Evolutionary conservation across 1,284 basidiomycete species (phyloP).

Genomic region (Polyporus tsugae): DNA sequence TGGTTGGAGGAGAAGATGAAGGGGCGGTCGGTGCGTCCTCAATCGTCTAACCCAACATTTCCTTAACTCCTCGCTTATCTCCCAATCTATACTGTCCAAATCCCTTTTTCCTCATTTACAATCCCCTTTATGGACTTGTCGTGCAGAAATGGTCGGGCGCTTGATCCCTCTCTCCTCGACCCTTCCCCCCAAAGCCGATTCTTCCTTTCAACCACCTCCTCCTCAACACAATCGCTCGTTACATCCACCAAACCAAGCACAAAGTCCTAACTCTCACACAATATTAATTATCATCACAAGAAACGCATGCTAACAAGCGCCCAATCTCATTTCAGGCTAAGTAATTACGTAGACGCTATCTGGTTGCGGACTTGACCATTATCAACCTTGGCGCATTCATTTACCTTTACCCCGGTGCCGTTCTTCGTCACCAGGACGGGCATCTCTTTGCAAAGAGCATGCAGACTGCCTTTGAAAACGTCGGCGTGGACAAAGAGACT

Average conservation of each 20-base stretch:
- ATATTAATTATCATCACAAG: neutral
- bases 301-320: neutral
- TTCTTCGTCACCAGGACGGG: neutral
- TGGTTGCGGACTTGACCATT: neutral
- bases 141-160: neutral
- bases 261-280: neutral
- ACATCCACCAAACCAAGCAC: neutral
- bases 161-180: neutral
- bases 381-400: neutral
- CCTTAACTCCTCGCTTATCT: constrained; percentile 22
- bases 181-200: neutral
- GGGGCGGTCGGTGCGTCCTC: constrained; percentile 33
- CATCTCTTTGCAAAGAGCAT: neutral
- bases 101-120: constrained; percentile 4
- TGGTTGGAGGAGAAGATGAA: constrained; percentile 45
- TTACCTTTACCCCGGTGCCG: neutral
- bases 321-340: neutral
- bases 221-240: neutral
- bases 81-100: constrained; percentile 18
- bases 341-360: neutral
- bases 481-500: neutral
- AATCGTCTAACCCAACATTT: constrained; percentile 23
- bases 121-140: constrained; percentile 4
- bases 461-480: neutral
- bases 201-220: neutral